Evolutionary conservation across 1,139 yeast species (phyloP).

Genomic region (Eremothecium sinecaudum): DNA sequence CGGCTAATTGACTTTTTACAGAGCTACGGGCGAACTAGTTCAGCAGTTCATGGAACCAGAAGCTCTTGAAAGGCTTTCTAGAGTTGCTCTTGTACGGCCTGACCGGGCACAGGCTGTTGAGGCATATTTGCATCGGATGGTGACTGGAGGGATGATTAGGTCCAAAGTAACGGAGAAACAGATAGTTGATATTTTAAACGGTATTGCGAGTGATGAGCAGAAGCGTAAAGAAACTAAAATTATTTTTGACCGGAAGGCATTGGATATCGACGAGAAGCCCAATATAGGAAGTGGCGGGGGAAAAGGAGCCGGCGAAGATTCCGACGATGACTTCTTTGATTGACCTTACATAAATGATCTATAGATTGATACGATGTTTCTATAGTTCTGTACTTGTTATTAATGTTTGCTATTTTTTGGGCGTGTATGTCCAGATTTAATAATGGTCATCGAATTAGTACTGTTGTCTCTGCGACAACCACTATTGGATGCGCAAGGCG

Average conservation of each 20-base stretch:
- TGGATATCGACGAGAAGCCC: no score
- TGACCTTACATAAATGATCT: constrained; percentile 12
- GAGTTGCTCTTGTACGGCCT: constrained; percentile 83
- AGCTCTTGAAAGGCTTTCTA: constrained; percentile 79
- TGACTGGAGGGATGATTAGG: constrained; percentile 68
- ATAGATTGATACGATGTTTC: no score
- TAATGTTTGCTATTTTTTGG: no score
- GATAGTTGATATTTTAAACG: constrained; percentile 72
- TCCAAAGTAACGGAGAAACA: constrained; percentile 70
- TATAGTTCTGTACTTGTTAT: no score
- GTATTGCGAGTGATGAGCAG: constrained; percentile 70
- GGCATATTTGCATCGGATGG: constrained; percentile 61
- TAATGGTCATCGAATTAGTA: no score
- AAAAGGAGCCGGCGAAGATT: constrained; percentile 21
- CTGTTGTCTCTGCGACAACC: no score
- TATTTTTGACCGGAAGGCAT: constrained; percentile 41
- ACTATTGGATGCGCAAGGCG: no score
- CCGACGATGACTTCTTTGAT: constrained; percentile 38
- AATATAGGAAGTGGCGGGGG: background rate
- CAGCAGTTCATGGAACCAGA: constrained; percentile 67
- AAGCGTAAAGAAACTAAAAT: constrained; percentile 54
- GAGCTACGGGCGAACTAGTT: constrained; percentile 31
- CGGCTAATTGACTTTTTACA: constrained; percentile 5
- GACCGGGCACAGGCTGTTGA: constrained; percentile 92
- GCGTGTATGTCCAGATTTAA: no score